These are phyloP conservation scores for Emmonsia crescens DNA, from an alignment of 2,329 filamentous ascomycete genomes.

Conservation along the genomic window DNA sequence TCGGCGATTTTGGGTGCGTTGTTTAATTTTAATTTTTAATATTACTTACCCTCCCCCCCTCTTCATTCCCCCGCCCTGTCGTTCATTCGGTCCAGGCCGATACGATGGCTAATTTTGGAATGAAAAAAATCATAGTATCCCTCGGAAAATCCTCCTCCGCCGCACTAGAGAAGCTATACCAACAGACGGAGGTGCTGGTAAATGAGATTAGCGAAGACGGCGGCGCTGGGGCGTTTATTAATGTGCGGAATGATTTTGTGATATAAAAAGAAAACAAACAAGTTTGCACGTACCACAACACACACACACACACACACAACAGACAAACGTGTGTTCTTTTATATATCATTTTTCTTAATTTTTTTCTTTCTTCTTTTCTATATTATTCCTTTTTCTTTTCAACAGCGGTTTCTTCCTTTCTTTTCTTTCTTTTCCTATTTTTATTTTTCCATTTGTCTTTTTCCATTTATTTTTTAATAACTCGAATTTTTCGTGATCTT, in stretches of 20 bases:
- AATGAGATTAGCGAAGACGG: constrained; percentile 70
- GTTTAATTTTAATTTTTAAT: constrained; percentile 10
- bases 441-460: no score
- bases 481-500: background rate
- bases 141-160: constrained; percentile 82
- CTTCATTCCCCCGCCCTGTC: no score
- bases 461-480: background rate
- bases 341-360: background rate
- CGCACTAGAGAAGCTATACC: constrained; percentile 71
- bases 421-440: background rate
- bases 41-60: background rate
- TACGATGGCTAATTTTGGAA: constrained; percentile 16
- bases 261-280: no score
- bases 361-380: background rate
- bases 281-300: no score
- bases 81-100: background rate
- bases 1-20: constrained; percentile 76
- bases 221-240: constrained; percentile 73
- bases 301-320: no score
- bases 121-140: constrained; percentile 50
- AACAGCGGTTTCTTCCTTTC: no score
- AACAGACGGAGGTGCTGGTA: constrained; percentile 78
- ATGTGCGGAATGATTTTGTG: constrained; percentile 45
- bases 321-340: background rate
- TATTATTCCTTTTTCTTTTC: background rate